Evolutionary conservation across 441 rosid species (phyloP).

Genomic region (Erysimum pusillum): DNA sequence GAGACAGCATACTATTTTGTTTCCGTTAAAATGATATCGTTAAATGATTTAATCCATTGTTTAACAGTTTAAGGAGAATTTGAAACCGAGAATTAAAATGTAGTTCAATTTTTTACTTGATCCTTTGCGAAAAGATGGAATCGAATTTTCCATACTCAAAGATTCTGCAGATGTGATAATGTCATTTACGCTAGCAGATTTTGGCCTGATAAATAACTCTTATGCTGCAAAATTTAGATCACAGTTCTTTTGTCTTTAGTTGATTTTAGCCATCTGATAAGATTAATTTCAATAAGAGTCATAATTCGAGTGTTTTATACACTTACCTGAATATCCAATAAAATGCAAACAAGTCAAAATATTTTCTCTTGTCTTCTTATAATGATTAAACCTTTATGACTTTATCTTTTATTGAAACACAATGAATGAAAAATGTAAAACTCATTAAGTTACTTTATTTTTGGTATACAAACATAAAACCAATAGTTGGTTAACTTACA

Average conservation of each 20-base stretch:
- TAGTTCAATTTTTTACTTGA: not conserved
- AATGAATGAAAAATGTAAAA: not conserved
- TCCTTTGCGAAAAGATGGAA: no score
- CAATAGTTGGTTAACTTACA: not conserved
- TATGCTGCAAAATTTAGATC: not conserved
- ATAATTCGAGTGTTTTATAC: not conserved
- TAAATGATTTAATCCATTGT: not conserved
- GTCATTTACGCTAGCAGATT: no score
- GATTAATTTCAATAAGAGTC: not conserved
- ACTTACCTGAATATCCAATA: not conserved
- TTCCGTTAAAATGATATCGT: not conserved
- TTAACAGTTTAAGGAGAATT: not conserved
- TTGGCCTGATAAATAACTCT: not conserved
- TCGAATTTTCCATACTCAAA: no score
- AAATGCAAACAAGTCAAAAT: not conserved
- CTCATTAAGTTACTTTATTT: not conserved
- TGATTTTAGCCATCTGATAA: not conserved
- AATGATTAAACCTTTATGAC: not conserved
- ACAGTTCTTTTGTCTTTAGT: not conserved
- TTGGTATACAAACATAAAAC: constrained; percentile 2
- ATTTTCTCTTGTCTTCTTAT: not conserved
- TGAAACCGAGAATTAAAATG: not conserved
- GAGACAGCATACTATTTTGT: not conserved
- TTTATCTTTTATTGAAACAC: not conserved
- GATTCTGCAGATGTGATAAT: no score